A percentile compares a stretch with the other conserved stretches of the same genome.
Evolutionary conservation across 805 yeast genomes (phyloP).

Genomic region (Suhomyces canberraensis): DNA sequence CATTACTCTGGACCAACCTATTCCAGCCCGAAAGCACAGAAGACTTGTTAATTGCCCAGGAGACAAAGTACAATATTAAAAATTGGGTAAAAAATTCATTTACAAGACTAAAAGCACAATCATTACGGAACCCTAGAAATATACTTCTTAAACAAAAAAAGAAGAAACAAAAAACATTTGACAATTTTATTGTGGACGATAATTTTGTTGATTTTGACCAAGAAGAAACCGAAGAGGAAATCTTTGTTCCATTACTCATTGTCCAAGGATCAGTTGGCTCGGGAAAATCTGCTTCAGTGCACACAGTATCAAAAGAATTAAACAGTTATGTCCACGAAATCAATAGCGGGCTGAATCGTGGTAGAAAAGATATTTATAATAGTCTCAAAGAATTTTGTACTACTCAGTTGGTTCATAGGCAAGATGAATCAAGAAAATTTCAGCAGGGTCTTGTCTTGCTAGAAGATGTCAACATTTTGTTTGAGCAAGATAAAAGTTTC

Average conservation of each 20-base stretch:
- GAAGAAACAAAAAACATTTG: constrained; percentile 20
- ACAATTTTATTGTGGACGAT: constrained; percentile 41
- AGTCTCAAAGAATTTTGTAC: constrained; percentile 77
- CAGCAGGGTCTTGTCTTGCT: constrained; percentile 69
- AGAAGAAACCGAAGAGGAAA: constrained; percentile 31
- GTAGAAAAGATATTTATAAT: constrained; percentile 65
- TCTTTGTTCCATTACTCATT: constrained; percentile 60
- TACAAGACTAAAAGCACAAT: constrained; percentile 23
- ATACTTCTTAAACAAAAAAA: constrained; percentile 24
- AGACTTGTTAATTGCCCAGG: constrained; percentile 32
- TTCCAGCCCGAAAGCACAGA: constrained; percentile 37
- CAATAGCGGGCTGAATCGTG: constrained; percentile 69
- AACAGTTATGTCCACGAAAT: constrained; percentile 78
- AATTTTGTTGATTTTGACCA: constrained; percentile 10
- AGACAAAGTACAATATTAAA: constrained; percentile 21
- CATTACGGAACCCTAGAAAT: constrained; percentile 32
- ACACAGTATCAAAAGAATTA: constrained; percentile 60
- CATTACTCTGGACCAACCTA: constrained; percentile 41
- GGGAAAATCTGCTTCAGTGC: constrained; percentile 75
- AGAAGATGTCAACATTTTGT: constrained; percentile 83
- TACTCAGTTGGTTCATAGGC: constrained; percentile 68
- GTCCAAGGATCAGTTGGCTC: constrained; percentile 69
- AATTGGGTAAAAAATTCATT: constrained; percentile 44
- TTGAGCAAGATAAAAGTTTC: constrained; percentile 73
- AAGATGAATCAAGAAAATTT: constrained; percentile 24